Base-by-base conservation (phyloP, 306 rosid genomes). In the Bauhinia variegata region DNA sequence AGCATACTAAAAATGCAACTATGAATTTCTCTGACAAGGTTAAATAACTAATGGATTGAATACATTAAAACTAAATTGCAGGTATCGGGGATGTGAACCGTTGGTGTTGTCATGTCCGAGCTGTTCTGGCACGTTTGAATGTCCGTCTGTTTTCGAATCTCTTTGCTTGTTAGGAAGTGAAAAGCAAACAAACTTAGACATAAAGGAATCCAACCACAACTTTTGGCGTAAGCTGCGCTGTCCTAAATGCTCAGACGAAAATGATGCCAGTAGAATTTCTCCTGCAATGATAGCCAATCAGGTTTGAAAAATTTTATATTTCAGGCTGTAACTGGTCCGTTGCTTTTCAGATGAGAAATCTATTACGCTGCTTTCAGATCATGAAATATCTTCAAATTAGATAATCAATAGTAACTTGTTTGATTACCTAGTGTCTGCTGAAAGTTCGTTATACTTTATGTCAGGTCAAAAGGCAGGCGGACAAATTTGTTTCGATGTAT, bases 401-500 rank as follows among this genome's bases (percentile, higher is more conserved):
- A 52, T 53, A 17, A 65, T 34, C 11, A 28, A 13, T 5, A 43
- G 13, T 72, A 16, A 17, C 14, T 23, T 68, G 60, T 46, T 68
- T 48, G 61, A 47, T 28, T 62, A 19, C 54, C 7, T 48, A 59
- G 30, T 48, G 18, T 50, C n/a, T 68, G 68, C 79, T 77, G 69
- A 59, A 17, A 46, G 37, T 28, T 41, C 12, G 18, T 60, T 48
- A 36, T 65, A 41, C 52, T 62, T 64, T 11, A 60, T 74, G 36
- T 60, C 87, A 93, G 98, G 97, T 89, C 78, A 89, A 84, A 82
- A 85, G 83, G 83, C 97, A 89, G 78, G 95, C 86, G 43, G 96
- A 86, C 11, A 62, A 75, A 67, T 89, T 86, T 70, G 77, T 89
- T 79, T 86, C 77, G 33, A 70, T 70, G 87, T 89, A 93, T 80